A percentile compares a stretch with the other conserved stretches of the same genome.
Evolutionary conservation across 2,329 filamentous ascomycete species (phyloP).

Genomic region (Exophiala lecanii-corni): DNA sequence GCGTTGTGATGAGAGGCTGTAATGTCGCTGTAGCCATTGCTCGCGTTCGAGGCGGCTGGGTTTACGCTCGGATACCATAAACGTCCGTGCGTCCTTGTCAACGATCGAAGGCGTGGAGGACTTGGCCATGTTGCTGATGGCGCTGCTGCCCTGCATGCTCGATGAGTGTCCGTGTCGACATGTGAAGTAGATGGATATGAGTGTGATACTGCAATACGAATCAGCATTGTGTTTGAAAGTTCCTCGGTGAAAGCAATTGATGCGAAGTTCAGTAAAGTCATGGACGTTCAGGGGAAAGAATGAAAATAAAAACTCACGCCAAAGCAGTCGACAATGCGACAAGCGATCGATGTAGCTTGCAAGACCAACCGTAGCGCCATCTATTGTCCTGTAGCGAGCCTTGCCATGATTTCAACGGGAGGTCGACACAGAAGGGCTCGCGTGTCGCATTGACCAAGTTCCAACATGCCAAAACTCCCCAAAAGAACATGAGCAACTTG

Average conservation of each 20-base stretch:
- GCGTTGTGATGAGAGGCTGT: slow-evolving; percentile 19
- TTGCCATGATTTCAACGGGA: slow-evolving; percentile 7
- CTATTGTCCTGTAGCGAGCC: slow-evolving; percentile 8
- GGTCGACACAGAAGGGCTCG: slow-evolving; percentile 14
- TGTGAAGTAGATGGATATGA: not conserved
- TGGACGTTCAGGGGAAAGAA: no score
- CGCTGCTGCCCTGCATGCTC: no score
- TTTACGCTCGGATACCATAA: slow-evolving; percentile 10
- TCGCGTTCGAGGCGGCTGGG: slow-evolving; percentile 14
- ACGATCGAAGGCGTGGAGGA: no score
- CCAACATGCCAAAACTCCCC: slow-evolving; percentile 15
- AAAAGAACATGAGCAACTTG: slow-evolving; percentile 14
- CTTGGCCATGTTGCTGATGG: no score
- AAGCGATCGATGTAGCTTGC: slow-evolving; percentile 14
- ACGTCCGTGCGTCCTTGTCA: slow-evolving; percentile 11
- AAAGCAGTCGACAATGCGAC: slow-evolving; percentile 17
- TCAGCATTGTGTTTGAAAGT: no score
- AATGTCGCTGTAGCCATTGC: slow-evolving; percentile 18
- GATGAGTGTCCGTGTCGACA: not conserved
- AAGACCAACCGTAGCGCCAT: slow-evolving; percentile 17
- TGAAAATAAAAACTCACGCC: no score
- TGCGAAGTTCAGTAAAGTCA: no score
- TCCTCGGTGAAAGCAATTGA: no score
- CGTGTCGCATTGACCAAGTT: slow-evolving; percentile 16
- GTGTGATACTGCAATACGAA: no score